Conservation (phyloP, 495 filamentous ascomycete genomes). For the Penicillium macrosclerotiorum region DNA sequence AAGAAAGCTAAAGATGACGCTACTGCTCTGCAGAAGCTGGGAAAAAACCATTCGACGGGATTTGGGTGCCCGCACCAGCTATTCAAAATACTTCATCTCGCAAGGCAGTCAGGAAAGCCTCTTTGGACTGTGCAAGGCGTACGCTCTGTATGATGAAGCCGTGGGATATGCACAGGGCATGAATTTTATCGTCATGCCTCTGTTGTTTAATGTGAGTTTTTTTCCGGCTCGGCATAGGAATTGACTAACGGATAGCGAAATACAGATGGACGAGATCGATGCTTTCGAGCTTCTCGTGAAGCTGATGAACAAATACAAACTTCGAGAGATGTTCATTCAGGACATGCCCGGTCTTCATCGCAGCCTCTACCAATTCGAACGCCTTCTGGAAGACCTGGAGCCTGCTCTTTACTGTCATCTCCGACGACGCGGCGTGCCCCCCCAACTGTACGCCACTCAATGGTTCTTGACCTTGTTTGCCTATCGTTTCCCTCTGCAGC, state of each 20-base stretch:
- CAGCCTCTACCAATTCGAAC: conserved; percentile 91
- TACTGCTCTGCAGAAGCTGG: conserved; percentile 67
- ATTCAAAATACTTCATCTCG: conserved; percentile 85
- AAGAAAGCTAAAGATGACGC: conserved; percentile 76
- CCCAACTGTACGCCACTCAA: conserved; percentile 94
- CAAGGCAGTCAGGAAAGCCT: conserved; percentile 91
- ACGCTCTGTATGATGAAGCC: conserved; percentile 89
- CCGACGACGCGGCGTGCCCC: conserved; percentile 78
- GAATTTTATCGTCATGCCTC: conserved; percentile 97
- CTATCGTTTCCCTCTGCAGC: conserved; percentile 93
- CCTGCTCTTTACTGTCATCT: conserved; percentile 95
- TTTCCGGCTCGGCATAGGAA: not conserved
- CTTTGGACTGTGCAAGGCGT: conserved; percentile 95
- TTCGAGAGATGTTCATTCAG: conserved; percentile 89
- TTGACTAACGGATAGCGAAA: conserved; percentile 3
- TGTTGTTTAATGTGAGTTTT: conserved; percentile 83
- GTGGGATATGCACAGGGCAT: conserved; percentile 98
- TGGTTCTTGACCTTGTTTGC: conserved; percentile 99
- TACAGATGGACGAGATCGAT: conserved; percentile 93
- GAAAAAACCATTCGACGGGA: conserved; percentile 91
- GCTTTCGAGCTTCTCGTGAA: conserved; percentile 91
- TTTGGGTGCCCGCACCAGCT: conserved; percentile 89
- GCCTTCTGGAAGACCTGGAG: conserved; percentile 89
- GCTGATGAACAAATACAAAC: conserved; percentile 93
- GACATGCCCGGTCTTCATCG: conserved; percentile 97